phyloP scores from a whole-genome alignment of 768 basidiomycete genomes.

The Suillus decipiens region DNA sequence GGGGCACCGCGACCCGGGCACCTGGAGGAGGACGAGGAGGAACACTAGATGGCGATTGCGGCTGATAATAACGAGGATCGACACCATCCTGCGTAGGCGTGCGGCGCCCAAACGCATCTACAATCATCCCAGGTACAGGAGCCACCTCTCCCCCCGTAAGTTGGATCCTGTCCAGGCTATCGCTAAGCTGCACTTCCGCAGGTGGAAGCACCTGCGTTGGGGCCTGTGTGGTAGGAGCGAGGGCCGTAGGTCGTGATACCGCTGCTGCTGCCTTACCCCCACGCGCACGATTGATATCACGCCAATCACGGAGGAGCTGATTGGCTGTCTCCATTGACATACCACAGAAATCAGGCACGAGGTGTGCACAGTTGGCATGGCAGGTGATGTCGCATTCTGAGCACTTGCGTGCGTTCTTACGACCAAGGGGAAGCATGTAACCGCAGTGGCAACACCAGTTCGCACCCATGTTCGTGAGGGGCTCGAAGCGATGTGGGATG shows the following conservation, averaged over 20 bases:
- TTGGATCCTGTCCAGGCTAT: slow-evolving; percentile 49
- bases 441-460: slow-evolving; percentile 99
- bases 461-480: slow-evolving; percentile 94
- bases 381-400: slow-evolving; percentile 96
- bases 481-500: slow-evolving; percentile 97
- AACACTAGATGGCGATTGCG: slow-evolving; percentile 32
- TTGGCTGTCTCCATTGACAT: slow-evolving; percentile 99
- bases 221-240: slow-evolving; percentile 33
- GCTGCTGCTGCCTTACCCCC: slow-evolving; percentile 46
- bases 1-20: slow-evolving; percentile 38
- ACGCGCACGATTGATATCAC: slow-evolving; percentile 82
- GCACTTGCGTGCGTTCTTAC: slow-evolving; percentile 95
- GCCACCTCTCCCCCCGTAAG: slow-evolving; percentile 42
- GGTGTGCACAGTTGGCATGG: slow-evolving; percentile 95
- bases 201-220: slow-evolving; percentile 35
- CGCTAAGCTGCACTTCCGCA: slow-evolving; percentile 32
- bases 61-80: slow-evolving; percentile 43
- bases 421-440: slow-evolving; percentile 94
- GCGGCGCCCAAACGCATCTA: slow-evolving; percentile 26
- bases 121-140: slow-evolving; percentile 22
- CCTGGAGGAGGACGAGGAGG: slow-evolving; percentile 40
- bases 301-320: slow-evolving; percentile 84
- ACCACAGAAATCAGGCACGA: slow-evolving; percentile 99
- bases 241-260: slow-evolving; percentile 36
- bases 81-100: slow-evolving; percentile 38